These are phyloP conservation scores for Tanacetum coccineum DNA, from an alignment of 129 eudicot genomes.

Conservation along the genomic window DNA sequence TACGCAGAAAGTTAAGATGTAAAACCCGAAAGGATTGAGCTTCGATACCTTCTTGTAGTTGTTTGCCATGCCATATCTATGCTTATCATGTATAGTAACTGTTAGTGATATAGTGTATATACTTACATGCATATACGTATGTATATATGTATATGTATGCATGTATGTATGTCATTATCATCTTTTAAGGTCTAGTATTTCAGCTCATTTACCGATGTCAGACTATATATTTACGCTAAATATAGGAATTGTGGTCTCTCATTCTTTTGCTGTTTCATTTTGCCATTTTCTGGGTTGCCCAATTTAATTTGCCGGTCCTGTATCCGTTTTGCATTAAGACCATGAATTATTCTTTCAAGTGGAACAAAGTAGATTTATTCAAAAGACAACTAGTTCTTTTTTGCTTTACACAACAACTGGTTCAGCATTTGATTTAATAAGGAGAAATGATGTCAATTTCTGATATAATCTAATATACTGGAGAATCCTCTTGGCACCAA, in stretches of 20 bases:
- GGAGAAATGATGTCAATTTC: no score
- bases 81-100: slow-evolving; percentile 45
- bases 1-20: neutral
- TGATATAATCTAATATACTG: no score
- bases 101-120: slow-evolving; percentile 12
- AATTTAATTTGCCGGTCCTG: neutral
- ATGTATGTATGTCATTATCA: slow-evolving; percentile 16
- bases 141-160: neutral
- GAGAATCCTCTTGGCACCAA: no score
- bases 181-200: slow-evolving; percentile 13
- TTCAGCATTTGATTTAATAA: no score
- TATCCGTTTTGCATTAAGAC: no score
- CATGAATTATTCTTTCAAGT: neutral
- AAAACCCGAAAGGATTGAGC: slow-evolving; percentile 20
- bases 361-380: neutral
- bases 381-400: no score
- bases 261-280: neutral
- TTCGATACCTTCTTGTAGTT: slow-evolving; percentile 22
- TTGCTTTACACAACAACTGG: no score
- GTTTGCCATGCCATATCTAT: slow-evolving; percentile 34
- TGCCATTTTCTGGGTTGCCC: neutral
- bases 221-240: slow-evolving; percentile 14
- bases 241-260: slow-evolving; percentile 18
- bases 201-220: slow-evolving; percentile 7
- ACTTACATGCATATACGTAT: slow-evolving; percentile 1